A percentile compares a stretch with the other conserved stretches of the same genome.
phyloP scores from a whole-genome alignment of 2,329 filamentous ascomycete genomes.

The Nannizzia gypsea region DNA sequence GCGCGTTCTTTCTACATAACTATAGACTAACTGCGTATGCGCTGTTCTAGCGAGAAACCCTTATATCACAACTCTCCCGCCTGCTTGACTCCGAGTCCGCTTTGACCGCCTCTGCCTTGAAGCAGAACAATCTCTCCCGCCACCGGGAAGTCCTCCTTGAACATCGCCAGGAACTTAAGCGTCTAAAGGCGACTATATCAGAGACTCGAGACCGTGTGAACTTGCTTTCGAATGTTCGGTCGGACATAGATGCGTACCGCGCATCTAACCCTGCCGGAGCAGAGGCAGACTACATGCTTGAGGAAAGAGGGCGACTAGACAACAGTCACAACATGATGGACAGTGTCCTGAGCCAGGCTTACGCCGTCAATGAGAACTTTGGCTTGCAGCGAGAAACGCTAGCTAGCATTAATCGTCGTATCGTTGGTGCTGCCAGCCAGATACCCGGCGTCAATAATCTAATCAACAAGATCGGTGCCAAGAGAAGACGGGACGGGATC shows the following conservation, averaged over 20 bases:
- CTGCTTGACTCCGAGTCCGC: slow-evolving; percentile 86
- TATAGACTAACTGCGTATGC: background rate
- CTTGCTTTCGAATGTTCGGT: slow-evolving; percentile 77
- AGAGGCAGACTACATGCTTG: slow-evolving; percentile 95
- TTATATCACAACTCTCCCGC: slow-evolving; percentile 70
- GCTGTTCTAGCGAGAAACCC: slow-evolving; percentile 56
- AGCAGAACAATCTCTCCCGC: slow-evolving; percentile 87
- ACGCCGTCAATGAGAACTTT: slow-evolving; percentile 91
- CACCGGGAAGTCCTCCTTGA: slow-evolving; percentile 82
- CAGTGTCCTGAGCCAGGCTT: slow-evolving; percentile 83
- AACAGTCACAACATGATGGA: slow-evolving; percentile 83
- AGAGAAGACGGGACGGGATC: slow-evolving; percentile 88
- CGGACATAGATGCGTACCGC: slow-evolving; percentile 83
- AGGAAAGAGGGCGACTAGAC: slow-evolving; percentile 74
- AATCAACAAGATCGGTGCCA: slow-evolving; percentile 83
- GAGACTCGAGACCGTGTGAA: slow-evolving; percentile 79
- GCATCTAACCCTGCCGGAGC: slow-evolving; percentile 66
- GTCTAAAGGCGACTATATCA: slow-evolving; percentile 59
- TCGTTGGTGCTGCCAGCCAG: slow-evolving; percentile 77
- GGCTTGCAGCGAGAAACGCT: slow-evolving; percentile 75
- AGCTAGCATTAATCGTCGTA: slow-evolving; percentile 77
- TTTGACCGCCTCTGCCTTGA: slow-evolving; percentile 80
- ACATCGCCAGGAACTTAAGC: slow-evolving; percentile 69
- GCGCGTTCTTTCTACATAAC: background rate
- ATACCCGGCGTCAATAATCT: slow-evolving; percentile 87